phyloP scores from a whole-genome alignment of 139 green algal genomes.

The Picochlorum costavermella region DNA sequence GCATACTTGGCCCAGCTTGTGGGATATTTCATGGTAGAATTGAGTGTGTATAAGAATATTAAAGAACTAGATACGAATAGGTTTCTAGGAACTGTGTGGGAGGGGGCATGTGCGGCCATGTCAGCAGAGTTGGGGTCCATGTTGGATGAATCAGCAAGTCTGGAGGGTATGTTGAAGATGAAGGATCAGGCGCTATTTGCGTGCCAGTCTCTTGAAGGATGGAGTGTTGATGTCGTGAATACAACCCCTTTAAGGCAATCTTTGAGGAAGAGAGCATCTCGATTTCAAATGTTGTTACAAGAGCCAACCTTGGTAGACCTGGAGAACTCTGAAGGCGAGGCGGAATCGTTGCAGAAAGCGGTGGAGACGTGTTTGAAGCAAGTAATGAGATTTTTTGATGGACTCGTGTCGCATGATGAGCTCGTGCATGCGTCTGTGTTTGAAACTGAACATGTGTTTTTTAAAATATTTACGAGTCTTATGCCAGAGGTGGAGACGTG shows the following conservation, averaged over 20 bases:
- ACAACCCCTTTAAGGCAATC: too few relatives aligned
- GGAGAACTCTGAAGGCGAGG: background rate
- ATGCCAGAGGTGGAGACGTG: background rate
- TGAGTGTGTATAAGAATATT: background rate
- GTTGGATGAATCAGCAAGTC: constrained; percentile 2
- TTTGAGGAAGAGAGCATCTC: too few relatives aligned
- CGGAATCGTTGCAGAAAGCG: background rate
- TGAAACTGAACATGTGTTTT: background rate
- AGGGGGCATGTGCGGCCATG: constrained; percentile 6
- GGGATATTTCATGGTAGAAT: constrained; percentile 11
- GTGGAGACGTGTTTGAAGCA: background rate
- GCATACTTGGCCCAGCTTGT: constrained; percentile 7
- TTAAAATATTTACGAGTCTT: background rate
- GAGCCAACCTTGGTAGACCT: too few relatives aligned
- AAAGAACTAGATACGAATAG: background rate
- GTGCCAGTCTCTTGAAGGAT: constrained; percentile 2
- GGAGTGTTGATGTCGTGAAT: too few relatives aligned
- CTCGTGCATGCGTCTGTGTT: background rate
- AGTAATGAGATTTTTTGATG: background rate
- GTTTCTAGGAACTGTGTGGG: background rate
- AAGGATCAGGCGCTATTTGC: constrained; percentile 3
- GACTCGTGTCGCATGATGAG: background rate
- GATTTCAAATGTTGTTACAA: too few relatives aligned
- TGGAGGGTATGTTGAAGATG: background rate
- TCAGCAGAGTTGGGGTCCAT: background rate